Conservation (phyloP, 2,329 filamentous ascomycete genomes). For the Aspergillus sp. region DNA sequence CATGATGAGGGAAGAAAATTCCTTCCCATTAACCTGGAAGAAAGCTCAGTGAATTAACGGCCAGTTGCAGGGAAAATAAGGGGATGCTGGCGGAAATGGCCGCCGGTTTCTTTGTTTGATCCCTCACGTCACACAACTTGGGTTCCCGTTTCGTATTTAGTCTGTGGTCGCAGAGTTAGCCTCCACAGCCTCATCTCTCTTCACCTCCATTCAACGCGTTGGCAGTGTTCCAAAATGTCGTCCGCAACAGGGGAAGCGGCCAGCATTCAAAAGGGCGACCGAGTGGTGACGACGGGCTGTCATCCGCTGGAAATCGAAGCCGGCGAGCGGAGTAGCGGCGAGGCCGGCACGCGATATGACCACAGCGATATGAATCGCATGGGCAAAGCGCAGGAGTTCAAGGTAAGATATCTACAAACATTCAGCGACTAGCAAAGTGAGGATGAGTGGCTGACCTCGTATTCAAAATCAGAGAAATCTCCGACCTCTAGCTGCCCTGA, state of each 20-base stretch:
- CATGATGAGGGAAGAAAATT: not conserved
- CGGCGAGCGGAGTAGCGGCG: not conserved
- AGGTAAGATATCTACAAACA: conserved; percentile 15
- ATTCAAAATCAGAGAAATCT: conserved; percentile 30
- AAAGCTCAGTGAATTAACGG: not conserved
- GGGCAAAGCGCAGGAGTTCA: conserved; percentile 35
- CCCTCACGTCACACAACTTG: not conserved
- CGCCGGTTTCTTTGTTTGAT: not conserved
- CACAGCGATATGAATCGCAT: conserved; percentile 34
- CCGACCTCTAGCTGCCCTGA: conserved; percentile 35
- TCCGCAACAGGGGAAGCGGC: not conserved
- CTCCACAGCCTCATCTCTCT: not conserved
- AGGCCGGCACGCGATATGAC: conserved; percentile 22
- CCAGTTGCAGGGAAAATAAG: not conserved
- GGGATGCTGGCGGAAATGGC: not conserved
- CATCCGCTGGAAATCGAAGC: conserved; percentile 11
- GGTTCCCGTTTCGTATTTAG: not conserved
- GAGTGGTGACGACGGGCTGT: conserved; percentile 1
- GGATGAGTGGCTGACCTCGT: not conserved
- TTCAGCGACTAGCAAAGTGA: not conserved
- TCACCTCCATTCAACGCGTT: not conserved
- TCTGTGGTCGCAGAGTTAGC: not conserved
- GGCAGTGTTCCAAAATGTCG: not conserved
- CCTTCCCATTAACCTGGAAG: not conserved
- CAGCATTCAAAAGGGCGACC: conserved; percentile 4